phyloP scores from a whole-genome alignment of 1,284 basidiomycete species.

The Cryptococcus sp. region DNA sequence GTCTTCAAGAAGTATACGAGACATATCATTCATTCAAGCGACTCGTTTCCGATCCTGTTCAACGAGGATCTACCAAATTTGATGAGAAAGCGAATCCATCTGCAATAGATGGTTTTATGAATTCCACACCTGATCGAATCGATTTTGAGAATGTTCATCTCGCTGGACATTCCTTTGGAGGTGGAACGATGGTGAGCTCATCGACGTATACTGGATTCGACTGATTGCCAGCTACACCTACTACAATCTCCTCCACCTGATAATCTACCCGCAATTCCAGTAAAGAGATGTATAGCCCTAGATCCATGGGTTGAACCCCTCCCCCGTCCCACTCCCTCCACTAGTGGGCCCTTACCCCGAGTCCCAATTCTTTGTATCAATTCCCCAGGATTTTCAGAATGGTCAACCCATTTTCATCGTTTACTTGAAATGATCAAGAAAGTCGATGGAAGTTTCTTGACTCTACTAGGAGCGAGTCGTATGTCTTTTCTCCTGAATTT shows the following conservation, averaged over 20 bases:
- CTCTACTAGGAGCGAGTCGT: conserved; percentile 36
- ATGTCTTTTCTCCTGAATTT: conserved; percentile 10
- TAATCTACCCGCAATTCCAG: conserved; percentile 51
- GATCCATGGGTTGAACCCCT: conserved; percentile 78
- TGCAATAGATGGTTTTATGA: conserved; percentile 29
- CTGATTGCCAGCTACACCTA: conserved; percentile 8
- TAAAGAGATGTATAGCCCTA: conserved; percentile 57
- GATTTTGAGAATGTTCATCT: conserved; percentile 53
- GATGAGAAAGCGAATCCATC: conserved; percentile 4
- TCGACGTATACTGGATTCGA: neutral
- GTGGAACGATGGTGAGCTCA: conserved; percentile 61
- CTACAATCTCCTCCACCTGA: conserved; percentile 10
- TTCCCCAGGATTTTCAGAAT: conserved; percentile 67
- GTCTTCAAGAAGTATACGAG: conserved; percentile 63
- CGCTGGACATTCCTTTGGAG: conserved; percentile 72
- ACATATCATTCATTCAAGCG: conserved; percentile 48
- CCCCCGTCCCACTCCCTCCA: conserved; percentile 54
- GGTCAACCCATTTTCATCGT: conserved; percentile 64
- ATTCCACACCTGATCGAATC: conserved; percentile 51
- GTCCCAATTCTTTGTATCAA: conserved; percentile 60
- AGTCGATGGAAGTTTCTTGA: conserved; percentile 27
- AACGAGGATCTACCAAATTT: conserved; percentile 1
- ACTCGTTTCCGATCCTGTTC: conserved; percentile 12
- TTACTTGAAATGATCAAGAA: conserved; percentile 54
- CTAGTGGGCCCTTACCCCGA: conserved; percentile 8